Base-by-base conservation (phyloP, 495 filamentous ascomycete species). In the Cercophora scortea region DNA sequence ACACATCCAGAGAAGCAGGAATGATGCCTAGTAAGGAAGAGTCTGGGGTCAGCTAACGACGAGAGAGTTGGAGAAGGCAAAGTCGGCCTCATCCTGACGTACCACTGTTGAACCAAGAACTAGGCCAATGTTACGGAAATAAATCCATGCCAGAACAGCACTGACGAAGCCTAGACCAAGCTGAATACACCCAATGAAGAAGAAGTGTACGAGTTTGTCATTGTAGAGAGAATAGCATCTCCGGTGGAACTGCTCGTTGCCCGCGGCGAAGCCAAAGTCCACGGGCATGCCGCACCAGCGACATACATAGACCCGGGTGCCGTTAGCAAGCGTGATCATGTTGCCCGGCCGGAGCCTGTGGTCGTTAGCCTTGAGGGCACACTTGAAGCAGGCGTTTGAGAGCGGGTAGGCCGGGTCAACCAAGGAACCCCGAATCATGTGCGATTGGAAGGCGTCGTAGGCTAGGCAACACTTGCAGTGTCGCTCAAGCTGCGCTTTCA, bases 271-370 rank as follows among this genome's bases (percentile, higher is more conserved):
- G 4, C 49, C 51, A 1, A 53, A 54, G 17, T 19, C 32, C 13
- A 66, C 54, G 39, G 65, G 63, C 34, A 18, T 46, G 9, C 61
- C 61, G 40, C 65, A 68, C 61, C 61, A 66, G 17, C 63, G 61
- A 34, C 65, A 68, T 9, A 61, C 51, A 54, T 53, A 59, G 38
- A 56, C 61, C 1, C 11, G 44, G n/a, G 42, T 44, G 15, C 47
- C 35, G 51, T 59, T 60, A 12, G 50, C 65, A 32, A 68, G 56
- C 12, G 43, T 11, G 9, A 64, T 47, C 46, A 51, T 55, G 46
- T 42, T 55, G 19, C 59, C 63, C 10, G 59, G 49, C 6, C 46
- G 34, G 38, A 66, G 43, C 13, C 61, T 46, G n/a, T 38, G 39
- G 33, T 68, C 63, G 15, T 55, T 46, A 32, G 17, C 42, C 19